Conservation (phyloP, 768 basidiomycete species). For the Leccinum ochraceum region DNA sequence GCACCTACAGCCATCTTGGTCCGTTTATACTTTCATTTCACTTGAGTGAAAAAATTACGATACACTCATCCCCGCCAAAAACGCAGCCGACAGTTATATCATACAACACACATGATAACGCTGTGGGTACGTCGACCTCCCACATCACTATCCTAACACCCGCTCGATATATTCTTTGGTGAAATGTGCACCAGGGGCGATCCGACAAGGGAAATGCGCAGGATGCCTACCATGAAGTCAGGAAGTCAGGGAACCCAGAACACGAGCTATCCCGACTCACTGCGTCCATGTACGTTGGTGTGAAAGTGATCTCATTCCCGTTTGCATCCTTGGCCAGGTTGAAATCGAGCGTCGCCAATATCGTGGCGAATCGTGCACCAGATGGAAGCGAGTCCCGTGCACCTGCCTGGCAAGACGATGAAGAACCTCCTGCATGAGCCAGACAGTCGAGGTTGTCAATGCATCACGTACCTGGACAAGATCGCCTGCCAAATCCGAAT, state of each 20-base stretch:
- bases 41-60: too few species aligned
- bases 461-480: not conserved
- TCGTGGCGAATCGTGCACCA: not conserved
- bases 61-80: not conserved
- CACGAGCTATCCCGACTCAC: not conserved
- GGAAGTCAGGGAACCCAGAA: too few species aligned
- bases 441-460: not conserved
- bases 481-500: not conserved
- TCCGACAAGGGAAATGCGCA: not conserved
- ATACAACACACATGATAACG: too few species aligned
- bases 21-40: too few species aligned
- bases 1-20: too few species aligned
- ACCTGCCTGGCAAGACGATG: not conserved
- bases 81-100: not conserved
- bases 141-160: not conserved
- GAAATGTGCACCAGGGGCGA: constrained; percentile 9
- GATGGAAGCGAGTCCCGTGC: not conserved
- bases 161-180: constrained; percentile 5
- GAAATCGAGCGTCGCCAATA: not conserved
- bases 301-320: not conserved
- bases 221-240: not conserved
- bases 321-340: not conserved
- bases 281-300: not conserved
- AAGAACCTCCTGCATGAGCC: not conserved
- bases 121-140: not conserved